These are phyloP conservation scores for Coccomyxa subellipsoidea DNA, from an alignment of 163 green algal genomes.

Conservation along the genomic window DNA sequence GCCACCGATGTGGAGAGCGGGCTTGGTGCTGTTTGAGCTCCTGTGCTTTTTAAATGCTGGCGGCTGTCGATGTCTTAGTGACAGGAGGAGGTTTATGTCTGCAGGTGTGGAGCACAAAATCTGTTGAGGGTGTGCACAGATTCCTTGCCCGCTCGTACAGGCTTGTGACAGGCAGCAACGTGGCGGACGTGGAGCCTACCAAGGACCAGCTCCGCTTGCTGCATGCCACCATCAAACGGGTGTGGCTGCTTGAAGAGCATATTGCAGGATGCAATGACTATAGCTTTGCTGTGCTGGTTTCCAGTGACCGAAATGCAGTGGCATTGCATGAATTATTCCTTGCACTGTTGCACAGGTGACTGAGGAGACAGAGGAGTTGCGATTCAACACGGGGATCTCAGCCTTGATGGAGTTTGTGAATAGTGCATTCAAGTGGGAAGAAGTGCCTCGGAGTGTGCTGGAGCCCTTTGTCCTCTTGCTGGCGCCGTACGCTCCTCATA, in stretches of 20 bases:
- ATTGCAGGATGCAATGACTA: not conserved
- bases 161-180: slow-evolving; percentile 52
- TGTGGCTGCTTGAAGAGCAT: slow-evolving; percentile 21
- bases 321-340: not conserved
- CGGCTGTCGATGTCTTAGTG: no score
- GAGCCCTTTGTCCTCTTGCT: slow-evolving; percentile 91
- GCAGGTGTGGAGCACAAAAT: slow-evolving; percentile 89
- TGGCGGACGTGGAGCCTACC: slow-evolving; percentile 59
- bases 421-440: slow-evolving; percentile 69
- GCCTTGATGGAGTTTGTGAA: slow-evolving; percentile 99
- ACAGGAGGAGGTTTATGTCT: not conserved
- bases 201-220: slow-evolving; percentile 81
- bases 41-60: no score
- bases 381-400: slow-evolving; percentile 97
- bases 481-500: slow-evolving; percentile 91
- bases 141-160: slow-evolving; percentile 92
- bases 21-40: no score
- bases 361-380: slow-evolving; percentile 90
- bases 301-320: not conserved
- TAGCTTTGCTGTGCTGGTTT: not conserved
- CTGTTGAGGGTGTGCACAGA: slow-evolving; percentile 94
- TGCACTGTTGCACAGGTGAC: slow-evolving; percentile 62
- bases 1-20: no score
- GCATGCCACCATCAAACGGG: slow-evolving; percentile 89
- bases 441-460: slow-evolving; percentile 53